These are phyloP conservation scores for Cercospora berteroae DNA, from an alignment of 2,329 filamentous ascomycete species.

Conservation along the genomic window DNA sequence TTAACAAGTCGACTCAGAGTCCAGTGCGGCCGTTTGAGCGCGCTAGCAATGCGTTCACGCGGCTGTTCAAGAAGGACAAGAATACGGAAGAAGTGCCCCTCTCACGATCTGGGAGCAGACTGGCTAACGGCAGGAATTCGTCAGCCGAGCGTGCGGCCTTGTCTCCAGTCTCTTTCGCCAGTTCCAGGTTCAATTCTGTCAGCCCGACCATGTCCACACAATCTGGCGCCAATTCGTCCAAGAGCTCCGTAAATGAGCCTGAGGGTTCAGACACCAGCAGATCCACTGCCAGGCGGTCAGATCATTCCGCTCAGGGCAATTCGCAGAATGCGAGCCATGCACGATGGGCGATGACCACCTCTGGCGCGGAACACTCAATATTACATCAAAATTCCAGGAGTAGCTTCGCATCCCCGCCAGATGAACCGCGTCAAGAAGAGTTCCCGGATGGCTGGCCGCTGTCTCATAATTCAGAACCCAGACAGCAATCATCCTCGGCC, in stretches of 20 bases:
- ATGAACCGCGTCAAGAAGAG: slow-evolving; percentile 7
- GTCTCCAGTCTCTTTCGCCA: slow-evolving; percentile 16
- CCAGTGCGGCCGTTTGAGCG: slow-evolving; percentile 41
- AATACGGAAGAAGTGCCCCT: slow-evolving; percentile 25
- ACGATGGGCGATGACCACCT: neutral
- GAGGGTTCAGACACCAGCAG: neutral
- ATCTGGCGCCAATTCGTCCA: slow-evolving; percentile 10
- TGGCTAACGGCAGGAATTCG: neutral
- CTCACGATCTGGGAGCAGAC: slow-evolving; percentile 14
- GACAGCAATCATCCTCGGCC: neutral
- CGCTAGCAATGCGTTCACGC: slow-evolving; percentile 41
- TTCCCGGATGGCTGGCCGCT: slow-evolving; percentile 32
- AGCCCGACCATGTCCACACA: slow-evolving; percentile 10
- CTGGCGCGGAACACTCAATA: neutral
- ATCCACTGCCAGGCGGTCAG: neutral
- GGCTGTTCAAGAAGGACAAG: slow-evolving; percentile 37
- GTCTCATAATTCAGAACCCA: neutral
- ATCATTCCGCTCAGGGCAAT: neutral
- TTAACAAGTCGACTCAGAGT: slow-evolving; percentile 35
- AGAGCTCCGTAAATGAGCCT: slow-evolving; percentile 7
- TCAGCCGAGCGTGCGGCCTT: slow-evolving; percentile 11
- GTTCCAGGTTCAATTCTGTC: slow-evolving; percentile 4
- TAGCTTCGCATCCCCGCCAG: slow-evolving; percentile 14
- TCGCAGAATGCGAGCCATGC: neutral
- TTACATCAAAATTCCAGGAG: slow-evolving; percentile 8